phyloP scores from a whole-genome alignment of 2,329 filamentous ascomycete species.

The Stagonosporopsis chrysanthemi region DNA sequence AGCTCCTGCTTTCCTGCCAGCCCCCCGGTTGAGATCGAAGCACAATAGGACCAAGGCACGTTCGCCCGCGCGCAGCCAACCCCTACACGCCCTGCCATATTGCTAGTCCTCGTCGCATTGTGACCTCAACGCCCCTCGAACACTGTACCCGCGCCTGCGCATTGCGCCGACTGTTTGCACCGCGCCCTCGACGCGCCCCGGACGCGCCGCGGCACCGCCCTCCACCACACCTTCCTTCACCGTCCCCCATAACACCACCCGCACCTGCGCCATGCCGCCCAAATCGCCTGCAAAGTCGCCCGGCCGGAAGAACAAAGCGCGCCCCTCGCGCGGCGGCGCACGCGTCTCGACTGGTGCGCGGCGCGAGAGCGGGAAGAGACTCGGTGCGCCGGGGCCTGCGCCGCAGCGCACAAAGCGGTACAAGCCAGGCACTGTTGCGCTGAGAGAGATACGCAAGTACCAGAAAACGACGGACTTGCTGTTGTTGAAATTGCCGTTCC shows the following conservation, averaged over 20 bases:
- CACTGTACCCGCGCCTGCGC: not conserved
- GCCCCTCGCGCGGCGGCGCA: slow-evolving; percentile 39
- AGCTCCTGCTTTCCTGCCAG: slow-evolving; percentile 25
- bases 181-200: slow-evolving; percentile 17
- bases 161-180: slow-evolving; percentile 3
- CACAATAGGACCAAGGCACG: slow-evolving; percentile 22
- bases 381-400: slow-evolving; percentile 44
- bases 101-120: not conserved
- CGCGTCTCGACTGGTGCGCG: slow-evolving; percentile 22
- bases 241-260: not conserved
- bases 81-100: not conserved
- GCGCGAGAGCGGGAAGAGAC: slow-evolving; percentile 32
- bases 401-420: slow-evolving; percentile 51
- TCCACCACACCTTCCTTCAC: slow-evolving; percentile 1
- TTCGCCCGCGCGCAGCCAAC: slow-evolving; percentile 18
- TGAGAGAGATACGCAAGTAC: slow-evolving; percentile 98
- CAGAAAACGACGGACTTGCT: slow-evolving; percentile 97
- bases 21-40: slow-evolving; percentile 31
- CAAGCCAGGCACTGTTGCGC: slow-evolving; percentile 80
- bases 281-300: slow-evolving; percentile 30
- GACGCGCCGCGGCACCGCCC: slow-evolving; percentile 21
- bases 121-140: not conserved
- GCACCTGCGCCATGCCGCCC: slow-evolving; percentile 10
- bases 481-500: slow-evolving; percentile 97
- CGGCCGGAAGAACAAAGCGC: slow-evolving; percentile 41